phyloP scores from a whole-genome alignment of 495 filamentous ascomycete species.

The Talaromyces proteolyticus region DNA sequence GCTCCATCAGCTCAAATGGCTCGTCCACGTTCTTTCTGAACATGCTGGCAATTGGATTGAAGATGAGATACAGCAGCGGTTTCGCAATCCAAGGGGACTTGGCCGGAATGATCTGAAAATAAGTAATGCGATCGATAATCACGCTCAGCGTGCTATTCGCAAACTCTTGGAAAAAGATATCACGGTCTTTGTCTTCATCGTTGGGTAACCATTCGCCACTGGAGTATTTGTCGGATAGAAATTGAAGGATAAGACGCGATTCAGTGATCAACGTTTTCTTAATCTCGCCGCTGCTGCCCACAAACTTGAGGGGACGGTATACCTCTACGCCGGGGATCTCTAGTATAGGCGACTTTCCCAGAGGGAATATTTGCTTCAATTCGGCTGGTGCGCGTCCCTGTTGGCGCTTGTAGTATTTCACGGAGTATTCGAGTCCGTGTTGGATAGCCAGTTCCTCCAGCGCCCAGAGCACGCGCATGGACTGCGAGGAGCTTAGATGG shows the following conservation, averaged over 20 bases:
- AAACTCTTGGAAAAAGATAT: conserved; percentile 7
- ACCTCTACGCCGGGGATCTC: conserved; percentile 4
- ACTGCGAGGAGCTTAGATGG: conserved; percentile 6
- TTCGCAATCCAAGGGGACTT: not conserved
- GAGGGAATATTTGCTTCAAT: conserved; percentile 5
- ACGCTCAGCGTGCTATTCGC: conserved; percentile 3
- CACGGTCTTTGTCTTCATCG: conserved; percentile 1
- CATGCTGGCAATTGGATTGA: conserved; percentile 6
- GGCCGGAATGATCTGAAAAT: conserved; percentile 6
- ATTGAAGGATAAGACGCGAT: conserved; percentile 8
- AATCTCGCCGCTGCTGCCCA: not conserved
- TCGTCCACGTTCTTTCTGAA: conserved; percentile 1
- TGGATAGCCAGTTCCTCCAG: conserved; percentile 7
- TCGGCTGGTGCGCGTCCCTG: conserved; percentile 5
- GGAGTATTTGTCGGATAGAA: conserved; percentile 9
- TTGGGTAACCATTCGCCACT: conserved; percentile 4
- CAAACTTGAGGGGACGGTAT: conserved; percentile 1
- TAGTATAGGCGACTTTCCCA: conserved; percentile 7
- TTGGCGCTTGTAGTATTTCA: conserved; percentile 4
- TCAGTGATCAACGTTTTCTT: conserved; percentile 5
- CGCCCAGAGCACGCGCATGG: conserved; percentile 10
- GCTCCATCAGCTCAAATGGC: conserved; percentile 8
- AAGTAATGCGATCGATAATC: conserved; percentile 2
- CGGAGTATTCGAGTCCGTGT: not conserved
- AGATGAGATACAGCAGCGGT: conserved; percentile 3